Evolutionary conservation across 345 rosid genomes (phyloP).

Genomic region (Eucalyptus polyanthemos): DNA sequence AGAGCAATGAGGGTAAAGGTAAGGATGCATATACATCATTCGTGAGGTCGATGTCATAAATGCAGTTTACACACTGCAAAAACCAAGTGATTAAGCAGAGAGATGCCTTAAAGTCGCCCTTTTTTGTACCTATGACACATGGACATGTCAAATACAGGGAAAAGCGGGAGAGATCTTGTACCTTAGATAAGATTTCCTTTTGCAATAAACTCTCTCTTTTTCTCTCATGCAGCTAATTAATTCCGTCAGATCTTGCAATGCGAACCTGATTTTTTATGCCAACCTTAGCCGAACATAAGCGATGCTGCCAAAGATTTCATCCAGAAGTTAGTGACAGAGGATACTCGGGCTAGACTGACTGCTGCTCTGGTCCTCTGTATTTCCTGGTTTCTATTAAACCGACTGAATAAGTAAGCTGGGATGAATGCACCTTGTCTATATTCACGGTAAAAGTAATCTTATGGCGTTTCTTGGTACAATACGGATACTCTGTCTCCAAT

Average conservation of each 20-base stretch:
- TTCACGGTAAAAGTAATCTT: neutral
- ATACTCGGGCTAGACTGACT: constrained; percentile 77
- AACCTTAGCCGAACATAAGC: constrained; percentile 82
- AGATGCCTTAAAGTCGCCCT: neutral
- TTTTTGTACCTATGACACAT: neutral
- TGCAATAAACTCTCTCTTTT: neutral
- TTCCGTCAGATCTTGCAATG: constrained; percentile 21
- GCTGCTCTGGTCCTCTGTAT: constrained; percentile 56
- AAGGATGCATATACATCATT: neutral
- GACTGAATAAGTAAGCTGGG: neutral
- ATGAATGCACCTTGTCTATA: neutral
- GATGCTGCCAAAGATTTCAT: constrained; percentile 81
- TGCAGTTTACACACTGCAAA: neutral
- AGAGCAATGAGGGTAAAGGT: neutral
- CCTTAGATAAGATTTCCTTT: neutral
- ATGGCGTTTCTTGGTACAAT: neutral
- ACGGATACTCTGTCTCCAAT: neutral
- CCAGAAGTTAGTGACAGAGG: constrained; percentile 74
- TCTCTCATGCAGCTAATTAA: neutral
- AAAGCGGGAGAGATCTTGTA: neutral
- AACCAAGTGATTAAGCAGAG: neutral
- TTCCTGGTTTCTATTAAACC: neutral
- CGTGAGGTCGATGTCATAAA: rapidly evolving
- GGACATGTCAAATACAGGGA: neutral
- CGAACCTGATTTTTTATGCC: constrained; percentile 72